Conservation (phyloP, 106 monocot species). For the Phalaenopsis aphrodite region DNA sequence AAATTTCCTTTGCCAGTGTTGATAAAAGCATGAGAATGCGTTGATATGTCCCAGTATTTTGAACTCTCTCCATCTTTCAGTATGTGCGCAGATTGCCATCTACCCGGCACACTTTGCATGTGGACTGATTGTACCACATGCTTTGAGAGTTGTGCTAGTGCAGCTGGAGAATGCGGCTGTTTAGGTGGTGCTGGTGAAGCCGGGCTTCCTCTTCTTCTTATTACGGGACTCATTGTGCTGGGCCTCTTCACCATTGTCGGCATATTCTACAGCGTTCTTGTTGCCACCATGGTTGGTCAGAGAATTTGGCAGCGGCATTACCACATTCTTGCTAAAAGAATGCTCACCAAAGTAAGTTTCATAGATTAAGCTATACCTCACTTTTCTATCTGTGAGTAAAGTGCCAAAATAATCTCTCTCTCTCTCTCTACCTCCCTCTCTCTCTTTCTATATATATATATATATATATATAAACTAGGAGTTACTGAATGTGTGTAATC, state of each 20-base stretch:
- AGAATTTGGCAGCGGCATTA: constrained; percentile 96
- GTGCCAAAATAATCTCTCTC: too few species aligned
- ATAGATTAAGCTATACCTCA: neutral
- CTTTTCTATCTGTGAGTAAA: neutral
- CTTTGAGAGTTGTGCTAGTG: constrained; percentile 68
- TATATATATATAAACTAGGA: too few species aligned
- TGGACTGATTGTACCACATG: constrained; percentile 94
- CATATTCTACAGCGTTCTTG: constrained; percentile 92
- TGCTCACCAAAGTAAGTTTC: constrained; percentile 77
- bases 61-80: constrained; percentile 8
- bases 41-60: neutral
- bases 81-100: constrained; percentile 79
- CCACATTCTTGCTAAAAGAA: constrained; percentile 87
- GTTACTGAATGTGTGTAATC: neutral
- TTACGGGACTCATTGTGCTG: constrained; percentile 74
- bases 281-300: constrained; percentile 95
- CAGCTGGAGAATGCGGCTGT: constrained; percentile 85
- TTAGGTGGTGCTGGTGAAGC: constrained; percentile 70
- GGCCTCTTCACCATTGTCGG: constrained; percentile 81
- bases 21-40: too few species aligned
- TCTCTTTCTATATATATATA: neutral
- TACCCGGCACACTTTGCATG: constrained; percentile 88
- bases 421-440: neutral
- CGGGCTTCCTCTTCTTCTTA: constrained; percentile 68
- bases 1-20: too few species aligned